Evolutionary conservation across 2,329 filamentous ascomycete species (phyloP).

Genomic region (Hymenotorrendiella dingleyae): DNA sequence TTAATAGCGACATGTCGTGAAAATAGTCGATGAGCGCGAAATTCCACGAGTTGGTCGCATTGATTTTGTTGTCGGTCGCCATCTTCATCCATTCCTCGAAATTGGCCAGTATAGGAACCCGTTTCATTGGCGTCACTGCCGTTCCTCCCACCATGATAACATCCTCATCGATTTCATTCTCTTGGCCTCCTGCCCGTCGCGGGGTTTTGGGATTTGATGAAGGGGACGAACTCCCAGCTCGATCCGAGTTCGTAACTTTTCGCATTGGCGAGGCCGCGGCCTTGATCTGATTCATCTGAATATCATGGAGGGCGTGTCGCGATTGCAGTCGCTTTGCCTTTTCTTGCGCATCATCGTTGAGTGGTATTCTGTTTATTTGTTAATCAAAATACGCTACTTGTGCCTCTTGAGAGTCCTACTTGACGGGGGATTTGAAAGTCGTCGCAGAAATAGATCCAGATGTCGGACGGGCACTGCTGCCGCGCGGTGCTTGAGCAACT

Average conservation of each 20-base stretch:
- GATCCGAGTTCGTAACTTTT: constrained; percentile 54
- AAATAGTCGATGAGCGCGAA: constrained; percentile 99
- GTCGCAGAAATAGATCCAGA: constrained; percentile 31
- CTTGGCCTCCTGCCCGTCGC: constrained; percentile 33
- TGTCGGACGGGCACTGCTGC: constrained; percentile 35
- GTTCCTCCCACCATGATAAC: constrained; percentile 63
- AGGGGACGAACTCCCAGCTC: constrained; percentile 51
- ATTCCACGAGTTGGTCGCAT: constrained; percentile 97
- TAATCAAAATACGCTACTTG: background rate
- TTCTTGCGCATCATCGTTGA: constrained; percentile 93
- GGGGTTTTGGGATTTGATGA: constrained; percentile 53
- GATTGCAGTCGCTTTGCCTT: constrained; percentile 84
- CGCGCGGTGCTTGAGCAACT: constrained; percentile 41
- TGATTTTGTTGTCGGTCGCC: constrained; percentile 99
- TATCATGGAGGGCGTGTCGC: constrained; percentile 81
- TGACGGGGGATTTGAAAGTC: constrained; percentile 32
- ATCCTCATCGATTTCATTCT: constrained; percentile 47
- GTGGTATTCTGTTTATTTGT: constrained; percentile 65
- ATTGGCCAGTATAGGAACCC: constrained; percentile 90
- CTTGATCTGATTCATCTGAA: constrained; percentile 87
- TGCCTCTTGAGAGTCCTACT: constrained; percentile 21
- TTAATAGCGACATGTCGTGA: constrained; percentile 95
- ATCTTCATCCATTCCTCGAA: constrained; percentile 99
- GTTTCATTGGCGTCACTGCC: constrained; percentile 90
- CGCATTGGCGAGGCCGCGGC: constrained; percentile 69